These are phyloP conservation scores for Hypoxylon sp. DNA, from an alignment of 2,329 filamentous ascomycete species.

Conservation along the genomic window DNA sequence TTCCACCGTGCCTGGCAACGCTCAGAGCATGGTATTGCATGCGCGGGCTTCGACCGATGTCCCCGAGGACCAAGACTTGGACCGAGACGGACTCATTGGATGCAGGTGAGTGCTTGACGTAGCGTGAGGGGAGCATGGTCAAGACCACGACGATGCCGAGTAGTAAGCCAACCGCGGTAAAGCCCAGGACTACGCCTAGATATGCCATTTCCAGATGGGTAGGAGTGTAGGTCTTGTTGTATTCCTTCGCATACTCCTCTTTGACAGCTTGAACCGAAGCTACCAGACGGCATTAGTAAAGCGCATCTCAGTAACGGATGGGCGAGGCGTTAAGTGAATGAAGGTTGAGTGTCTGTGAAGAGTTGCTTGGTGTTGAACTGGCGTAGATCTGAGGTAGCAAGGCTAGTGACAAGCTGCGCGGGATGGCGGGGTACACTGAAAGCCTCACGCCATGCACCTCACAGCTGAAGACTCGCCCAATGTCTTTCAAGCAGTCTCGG, in stretches of 20 bases:
- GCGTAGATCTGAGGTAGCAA: no score
- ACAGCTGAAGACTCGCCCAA: no score
- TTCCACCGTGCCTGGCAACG: constrained; percentile 80
- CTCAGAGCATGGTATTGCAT: constrained; percentile 99
- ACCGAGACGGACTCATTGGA: constrained; percentile 52
- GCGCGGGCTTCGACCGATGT: constrained; percentile 92
- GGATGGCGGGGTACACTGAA: no score
- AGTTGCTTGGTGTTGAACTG: constrained; percentile 1
- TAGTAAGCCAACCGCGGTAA: constrained; percentile 40
- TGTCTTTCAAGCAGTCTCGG: background rate
- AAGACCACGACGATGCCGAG: constrained; percentile 44
- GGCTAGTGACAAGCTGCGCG: no score
- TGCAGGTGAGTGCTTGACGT: constrained; percentile 48
- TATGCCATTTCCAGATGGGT: constrained; percentile 35
- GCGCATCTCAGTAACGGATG: background rate
- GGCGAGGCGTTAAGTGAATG: background rate
- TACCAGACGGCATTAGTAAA: background rate
- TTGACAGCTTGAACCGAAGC: background rate
- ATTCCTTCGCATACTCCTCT: background rate
- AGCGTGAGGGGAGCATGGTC: constrained; percentile 48
- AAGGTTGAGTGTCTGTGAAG: constrained; percentile 6
- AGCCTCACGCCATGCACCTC: no score
- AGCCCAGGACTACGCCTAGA: constrained; percentile 40
- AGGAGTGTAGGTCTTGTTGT: background rate
- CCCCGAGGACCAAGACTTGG: constrained; percentile 90